phyloP scores from a whole-genome alignment of 2,329 filamentous ascomycete genomes.

The Pleoardoris graminearum region DNA sequence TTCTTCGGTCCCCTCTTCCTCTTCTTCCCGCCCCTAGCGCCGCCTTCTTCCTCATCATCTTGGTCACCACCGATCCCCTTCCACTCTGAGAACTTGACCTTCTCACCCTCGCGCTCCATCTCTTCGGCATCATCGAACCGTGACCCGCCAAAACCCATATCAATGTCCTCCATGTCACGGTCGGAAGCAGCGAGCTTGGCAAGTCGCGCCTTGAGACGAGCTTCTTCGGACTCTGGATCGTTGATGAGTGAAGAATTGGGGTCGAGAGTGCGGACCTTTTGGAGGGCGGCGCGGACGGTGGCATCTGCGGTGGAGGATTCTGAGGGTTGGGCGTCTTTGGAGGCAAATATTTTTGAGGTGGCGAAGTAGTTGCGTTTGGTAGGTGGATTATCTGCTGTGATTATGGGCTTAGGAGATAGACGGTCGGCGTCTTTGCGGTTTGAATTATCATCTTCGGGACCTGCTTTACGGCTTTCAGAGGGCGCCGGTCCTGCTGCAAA shows the following conservation, averaged over 20 bases:
- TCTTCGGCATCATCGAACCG: slow-evolving; percentile 88
- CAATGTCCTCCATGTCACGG: slow-evolving; percentile 86
- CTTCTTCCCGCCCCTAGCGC: slow-evolving; percentile 59
- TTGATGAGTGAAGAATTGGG: slow-evolving; percentile 48
- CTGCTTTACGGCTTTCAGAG: background rate
- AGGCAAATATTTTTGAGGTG: slow-evolving; percentile 10
- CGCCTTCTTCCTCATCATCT: slow-evolving; percentile 51
- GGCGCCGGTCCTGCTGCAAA: slow-evolving; percentile 6
- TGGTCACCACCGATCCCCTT: slow-evolving; percentile 57
- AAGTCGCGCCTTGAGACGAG: slow-evolving; percentile 63
- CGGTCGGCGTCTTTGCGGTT: slow-evolving; percentile 3
- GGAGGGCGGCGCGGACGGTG: slow-evolving; percentile 78
- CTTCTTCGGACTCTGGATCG: slow-evolving; percentile 59
- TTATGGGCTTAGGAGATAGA: slow-evolving; percentile 2
- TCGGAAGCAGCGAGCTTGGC: slow-evolving; percentile 73
- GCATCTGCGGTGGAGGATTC: slow-evolving; percentile 63
- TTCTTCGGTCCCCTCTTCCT: slow-evolving; percentile 74
- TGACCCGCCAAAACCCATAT: slow-evolving; percentile 90
- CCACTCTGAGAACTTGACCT: slow-evolving; percentile 71
- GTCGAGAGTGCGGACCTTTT: slow-evolving; percentile 68
- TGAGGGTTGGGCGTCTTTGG: slow-evolving; percentile 47
- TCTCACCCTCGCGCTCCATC: slow-evolving; percentile 61
- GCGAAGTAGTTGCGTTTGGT: slow-evolving; percentile 29
- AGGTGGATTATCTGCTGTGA: slow-evolving; percentile 9
- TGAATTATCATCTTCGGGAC: background rate